Evolutionary conservation across 495 filamentous ascomycete genomes (phyloP).

Genomic region (Hypoxylon fragiforme): DNA sequence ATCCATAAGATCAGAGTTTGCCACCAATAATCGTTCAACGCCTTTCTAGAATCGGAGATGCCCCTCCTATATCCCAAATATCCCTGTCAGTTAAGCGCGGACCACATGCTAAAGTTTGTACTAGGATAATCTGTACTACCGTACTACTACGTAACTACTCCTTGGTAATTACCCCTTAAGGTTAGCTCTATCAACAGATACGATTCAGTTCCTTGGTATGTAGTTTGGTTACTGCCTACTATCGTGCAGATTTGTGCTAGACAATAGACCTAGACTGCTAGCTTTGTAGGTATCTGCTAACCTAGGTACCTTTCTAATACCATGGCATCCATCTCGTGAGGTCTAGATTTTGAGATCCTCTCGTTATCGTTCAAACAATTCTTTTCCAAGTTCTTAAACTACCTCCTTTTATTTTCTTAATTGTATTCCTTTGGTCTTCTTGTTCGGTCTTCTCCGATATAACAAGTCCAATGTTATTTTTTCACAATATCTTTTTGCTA

Average conservation of each 20-base stretch:
- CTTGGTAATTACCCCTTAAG: slow-evolving; percentile 19
- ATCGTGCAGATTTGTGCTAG: too few relatives aligned
- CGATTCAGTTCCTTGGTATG: slow-evolving; percentile 8
- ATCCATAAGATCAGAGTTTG: slow-evolving; percentile 2
- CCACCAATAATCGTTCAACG: slow-evolving; percentile 26
- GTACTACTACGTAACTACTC: slow-evolving; percentile 21
- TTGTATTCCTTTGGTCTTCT: slow-evolving; percentile 6
- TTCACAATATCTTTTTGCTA: background rate
- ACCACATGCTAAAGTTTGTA: slow-evolving; percentile 21
- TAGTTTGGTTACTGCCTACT: too few relatives aligned
- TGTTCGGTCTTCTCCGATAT: background rate
- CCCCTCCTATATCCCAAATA: slow-evolving; percentile 25
- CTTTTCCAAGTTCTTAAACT: slow-evolving; percentile 5
- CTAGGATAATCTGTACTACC: background rate
- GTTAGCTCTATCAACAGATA: slow-evolving; percentile 11
- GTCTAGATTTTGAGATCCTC: slow-evolving; percentile 24
- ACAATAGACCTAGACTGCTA: too few relatives aligned
- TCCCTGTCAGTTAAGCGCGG: slow-evolving; percentile 20
- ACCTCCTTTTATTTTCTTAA: slow-evolving; percentile 19
- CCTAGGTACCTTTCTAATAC: too few relatives aligned
- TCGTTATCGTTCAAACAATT: slow-evolving; percentile 31
- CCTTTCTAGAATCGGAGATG: slow-evolving; percentile 32
- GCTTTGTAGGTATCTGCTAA: background rate
- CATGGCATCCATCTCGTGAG: slow-evolving; percentile 16
- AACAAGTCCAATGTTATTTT: background rate